Conservation (phyloP, 495 filamentous ascomycete species). For the Penicillium egyptiacum region DNA sequence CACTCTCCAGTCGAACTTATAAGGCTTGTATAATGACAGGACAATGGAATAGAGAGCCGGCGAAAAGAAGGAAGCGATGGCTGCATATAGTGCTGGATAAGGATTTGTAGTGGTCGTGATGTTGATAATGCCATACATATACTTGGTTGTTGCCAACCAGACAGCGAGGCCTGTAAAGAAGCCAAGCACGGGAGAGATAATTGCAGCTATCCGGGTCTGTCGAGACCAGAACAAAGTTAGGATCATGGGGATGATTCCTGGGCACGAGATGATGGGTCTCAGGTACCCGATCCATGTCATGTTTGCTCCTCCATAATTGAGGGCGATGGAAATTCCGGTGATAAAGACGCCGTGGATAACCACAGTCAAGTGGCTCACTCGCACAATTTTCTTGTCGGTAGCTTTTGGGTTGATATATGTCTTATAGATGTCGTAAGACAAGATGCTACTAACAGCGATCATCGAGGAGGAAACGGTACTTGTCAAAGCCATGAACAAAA, state of each 20-base stretch:
- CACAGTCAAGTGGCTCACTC: conserved; percentile 38
- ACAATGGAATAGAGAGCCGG: conserved; percentile 42
- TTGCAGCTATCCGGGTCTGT: conserved; percentile 38
- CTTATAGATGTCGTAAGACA: conserved; percentile 50
- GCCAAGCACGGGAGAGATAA: conserved; percentile 36
- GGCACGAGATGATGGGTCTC: conserved; percentile 37
- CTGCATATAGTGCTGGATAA: conserved; percentile 35
- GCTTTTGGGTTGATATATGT: conserved; percentile 53
- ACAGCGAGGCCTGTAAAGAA: conserved; percentile 39
- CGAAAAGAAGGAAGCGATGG: conserved; percentile 38
- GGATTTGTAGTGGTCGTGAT: conserved; percentile 35
- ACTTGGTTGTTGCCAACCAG: conserved; percentile 37
- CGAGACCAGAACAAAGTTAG: conserved; percentile 41
- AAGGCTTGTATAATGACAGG: conserved; percentile 45
- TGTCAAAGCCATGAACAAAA: conserved; percentile 57
- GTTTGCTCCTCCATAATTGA: conserved; percentile 43
- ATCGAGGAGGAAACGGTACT: conserved; percentile 47
- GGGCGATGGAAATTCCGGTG: conserved; percentile 35
- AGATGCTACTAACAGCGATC: conserved; percentile 50
- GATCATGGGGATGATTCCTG: conserved; percentile 39
- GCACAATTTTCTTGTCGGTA: conserved; percentile 35
- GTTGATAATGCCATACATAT: conserved; percentile 35
- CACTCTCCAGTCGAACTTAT: conserved; percentile 49
- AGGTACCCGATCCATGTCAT: conserved; percentile 47
- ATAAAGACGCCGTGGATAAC: conserved; percentile 42